phyloP scores from a whole-genome alignment of 2,329 filamentous ascomycete species.

The Pseudogymnoascus sp. region DNA sequence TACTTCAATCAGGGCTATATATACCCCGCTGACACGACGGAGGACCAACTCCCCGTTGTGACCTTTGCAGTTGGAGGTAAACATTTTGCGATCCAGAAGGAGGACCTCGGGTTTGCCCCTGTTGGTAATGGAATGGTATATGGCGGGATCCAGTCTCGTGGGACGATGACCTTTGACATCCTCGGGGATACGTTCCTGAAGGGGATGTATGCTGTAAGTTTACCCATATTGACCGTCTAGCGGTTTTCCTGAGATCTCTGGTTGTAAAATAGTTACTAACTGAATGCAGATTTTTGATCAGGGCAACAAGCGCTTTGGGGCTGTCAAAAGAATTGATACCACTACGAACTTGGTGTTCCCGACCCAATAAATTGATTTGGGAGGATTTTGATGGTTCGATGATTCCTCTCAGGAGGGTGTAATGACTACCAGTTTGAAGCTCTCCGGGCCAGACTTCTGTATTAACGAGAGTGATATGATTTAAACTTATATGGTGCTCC shows the following conservation, averaged over 20 bases:
- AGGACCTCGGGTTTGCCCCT: conserved; percentile 50
- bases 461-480: neutral
- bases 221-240: neutral
- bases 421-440: neutral
- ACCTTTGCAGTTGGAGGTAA: conserved; percentile 55
- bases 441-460: neutral
- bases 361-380: neutral
- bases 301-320: conserved; percentile 47
- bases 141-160: conserved; percentile 52
- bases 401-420: neutral
- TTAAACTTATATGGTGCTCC: neutral
- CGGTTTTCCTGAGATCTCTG: too few species aligned
- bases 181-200: conserved; percentile 52
- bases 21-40: conserved; percentile 46
- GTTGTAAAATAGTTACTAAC: conserved; percentile 11
- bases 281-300: conserved; percentile 47
- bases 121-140: conserved; percentile 45
- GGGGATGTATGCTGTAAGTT: conserved; percentile 47
- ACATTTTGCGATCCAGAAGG: conserved; percentile 48
- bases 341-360: neutral
- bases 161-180: conserved; percentile 47
- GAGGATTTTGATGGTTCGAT: neutral
- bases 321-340: conserved; percentile 38
- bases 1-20: conserved; percentile 51
- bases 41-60: conserved; percentile 49